These are phyloP conservation scores for Pestalotiopsis sp. DNA, from an alignment of 2,329 filamentous ascomycete genomes.

Conservation along the genomic window DNA sequence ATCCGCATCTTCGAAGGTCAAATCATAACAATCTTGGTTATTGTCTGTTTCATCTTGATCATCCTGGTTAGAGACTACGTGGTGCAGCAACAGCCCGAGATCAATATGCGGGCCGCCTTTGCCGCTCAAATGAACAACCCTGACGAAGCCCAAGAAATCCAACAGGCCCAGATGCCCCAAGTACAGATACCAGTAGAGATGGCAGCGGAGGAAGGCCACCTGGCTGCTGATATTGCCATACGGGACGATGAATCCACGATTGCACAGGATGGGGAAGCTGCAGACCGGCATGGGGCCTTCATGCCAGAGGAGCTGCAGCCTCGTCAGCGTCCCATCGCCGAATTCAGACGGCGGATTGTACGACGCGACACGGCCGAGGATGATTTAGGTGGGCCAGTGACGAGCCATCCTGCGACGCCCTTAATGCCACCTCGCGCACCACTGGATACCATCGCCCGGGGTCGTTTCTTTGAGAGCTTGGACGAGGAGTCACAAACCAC, in stretches of 20 bases:
- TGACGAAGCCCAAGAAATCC: conserved; percentile 4
- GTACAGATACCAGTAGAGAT: conserved; percentile 12
- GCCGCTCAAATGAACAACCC: conserved; percentile 45
- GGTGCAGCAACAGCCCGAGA: conserved; percentile 92
- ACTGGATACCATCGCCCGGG: neutral
- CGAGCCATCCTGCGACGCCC: neutral
- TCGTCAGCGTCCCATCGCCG: conserved; percentile 25
- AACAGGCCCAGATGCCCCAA: neutral
- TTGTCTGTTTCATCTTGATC: conserved; percentile 93
- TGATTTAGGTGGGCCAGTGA: neutral
- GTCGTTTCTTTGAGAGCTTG: neutral
- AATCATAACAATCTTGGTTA: conserved; percentile 87
- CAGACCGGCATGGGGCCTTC: neutral
- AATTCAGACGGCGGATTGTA: conserved; percentile 24
- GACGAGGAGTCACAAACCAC: conserved; percentile 21
- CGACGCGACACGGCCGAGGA: conserved; percentile 21
- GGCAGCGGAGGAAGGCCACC: conserved; percentile 9
- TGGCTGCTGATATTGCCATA: neutral
- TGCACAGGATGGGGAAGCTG: conserved; percentile 3
- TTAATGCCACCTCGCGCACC: neutral
- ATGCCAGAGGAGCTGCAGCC: conserved; percentile 1
- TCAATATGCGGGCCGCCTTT: conserved; percentile 74
- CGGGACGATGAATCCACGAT: conserved; percentile 13
- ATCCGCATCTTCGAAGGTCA: conserved; percentile 89
- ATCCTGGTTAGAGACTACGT: conserved; percentile 98